Conservation (phyloP, 306 rosid species). For the Senna siamea region DNA sequence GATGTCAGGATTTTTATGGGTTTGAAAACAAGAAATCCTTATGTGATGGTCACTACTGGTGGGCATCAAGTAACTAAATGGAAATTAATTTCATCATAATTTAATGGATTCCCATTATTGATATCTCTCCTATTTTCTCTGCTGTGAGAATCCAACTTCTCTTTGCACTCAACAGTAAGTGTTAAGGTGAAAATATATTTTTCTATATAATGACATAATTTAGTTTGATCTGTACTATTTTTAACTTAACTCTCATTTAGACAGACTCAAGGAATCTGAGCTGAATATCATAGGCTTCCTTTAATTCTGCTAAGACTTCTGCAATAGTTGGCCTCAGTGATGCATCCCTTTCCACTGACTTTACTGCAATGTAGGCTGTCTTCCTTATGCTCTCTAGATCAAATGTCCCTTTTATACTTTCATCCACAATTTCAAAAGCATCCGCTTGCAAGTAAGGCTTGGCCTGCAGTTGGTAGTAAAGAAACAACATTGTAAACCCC, state of each 20-base stretch:
- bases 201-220: constrained; percentile 12
- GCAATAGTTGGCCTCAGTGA: constrained; percentile 81
- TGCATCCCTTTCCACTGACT: constrained; percentile 85
- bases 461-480: constrained; percentile 60
- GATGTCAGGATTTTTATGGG: constrained; percentile 1
- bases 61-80: neutral
- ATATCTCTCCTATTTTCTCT: constrained; percentile 6
- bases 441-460: constrained; percentile 96
- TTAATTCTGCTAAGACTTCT: constrained; percentile 75
- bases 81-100: constrained; percentile 14
- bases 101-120: constrained; percentile 8
- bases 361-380: constrained; percentile 69
- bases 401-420: constrained; percentile 60
- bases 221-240: neutral
- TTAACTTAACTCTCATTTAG: constrained; percentile 41
- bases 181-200: neutral
- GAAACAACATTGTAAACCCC: neutral
- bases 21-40: neutral
- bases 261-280: constrained; percentile 64
- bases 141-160: constrained; percentile 2
- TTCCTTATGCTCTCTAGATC: constrained; percentile 78
- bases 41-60: constrained; percentile 3
- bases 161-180: neutral
- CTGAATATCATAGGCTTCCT: constrained; percentile 74
- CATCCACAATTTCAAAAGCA: constrained; percentile 83